Percentiles rank a stretch among this genome's conserved stretches.
Evolutionary conservation across 805 yeast genomes (phyloP).

Genomic region (Candida ponderosae): DNA sequence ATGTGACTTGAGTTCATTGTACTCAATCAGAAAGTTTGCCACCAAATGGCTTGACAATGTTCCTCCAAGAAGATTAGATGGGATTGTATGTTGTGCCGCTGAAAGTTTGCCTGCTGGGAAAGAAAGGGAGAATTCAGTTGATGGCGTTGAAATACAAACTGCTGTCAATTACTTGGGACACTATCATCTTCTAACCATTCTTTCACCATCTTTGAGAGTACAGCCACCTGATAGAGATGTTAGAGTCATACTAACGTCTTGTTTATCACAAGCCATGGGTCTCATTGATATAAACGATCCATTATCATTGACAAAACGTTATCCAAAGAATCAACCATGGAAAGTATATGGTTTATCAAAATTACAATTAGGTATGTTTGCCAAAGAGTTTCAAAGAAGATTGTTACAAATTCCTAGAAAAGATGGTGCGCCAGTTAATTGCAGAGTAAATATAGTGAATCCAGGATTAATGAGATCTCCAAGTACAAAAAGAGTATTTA

Average conservation of each 20-base stretch:
- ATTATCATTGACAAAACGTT: conserved; percentile 50
- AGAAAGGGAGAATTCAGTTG: conserved; percentile 58
- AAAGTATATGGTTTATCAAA: conserved; percentile 77
- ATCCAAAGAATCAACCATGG: conserved; percentile 62
- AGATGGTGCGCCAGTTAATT: conserved; percentile 65
- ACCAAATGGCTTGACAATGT: conserved; percentile 88
- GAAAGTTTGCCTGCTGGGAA: conserved; percentile 66
- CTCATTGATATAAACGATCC: conserved; percentile 54
- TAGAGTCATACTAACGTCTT: conserved; percentile 68
- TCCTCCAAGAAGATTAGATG: conserved; percentile 89
- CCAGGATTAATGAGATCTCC: conserved; percentile 93
- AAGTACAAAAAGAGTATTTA: conserved; percentile 67
- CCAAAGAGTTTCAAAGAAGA: conserved; percentile 68
- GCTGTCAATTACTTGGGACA: conserved; percentile 80
- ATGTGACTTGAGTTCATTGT: conserved; percentile 69
- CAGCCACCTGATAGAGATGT: conserved; percentile 97
- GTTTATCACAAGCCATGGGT: conserved; percentile 73
- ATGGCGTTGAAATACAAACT: conserved; percentile 82
- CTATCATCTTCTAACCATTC: conserved; percentile 68
- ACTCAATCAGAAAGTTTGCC: conserved; percentile 81
- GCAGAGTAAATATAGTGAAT: conserved; percentile 68
- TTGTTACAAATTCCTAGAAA: conserved; percentile 52
- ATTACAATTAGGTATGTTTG: conserved; percentile 65
- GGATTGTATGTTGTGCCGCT: conserved; percentile 82
- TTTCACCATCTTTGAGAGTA: conserved; percentile 76